Evolutionary conservation across 2,329 filamentous ascomycete species (phyloP).

Genomic region (Thermoascus crustaceus): DNA sequence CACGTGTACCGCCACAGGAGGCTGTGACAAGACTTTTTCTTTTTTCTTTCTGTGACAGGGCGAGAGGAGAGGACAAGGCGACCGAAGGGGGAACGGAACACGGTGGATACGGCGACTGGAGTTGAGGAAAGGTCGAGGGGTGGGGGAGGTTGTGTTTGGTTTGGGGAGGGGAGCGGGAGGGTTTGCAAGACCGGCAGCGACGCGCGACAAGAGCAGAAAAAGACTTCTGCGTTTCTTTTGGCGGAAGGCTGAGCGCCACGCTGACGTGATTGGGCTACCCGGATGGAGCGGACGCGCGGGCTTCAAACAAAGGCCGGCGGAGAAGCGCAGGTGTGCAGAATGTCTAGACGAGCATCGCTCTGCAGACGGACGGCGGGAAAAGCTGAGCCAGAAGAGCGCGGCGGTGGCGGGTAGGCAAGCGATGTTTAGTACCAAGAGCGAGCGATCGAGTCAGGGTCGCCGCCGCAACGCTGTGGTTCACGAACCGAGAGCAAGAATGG

Average conservation of each 20-base stretch:
- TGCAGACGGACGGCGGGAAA: not conserved
- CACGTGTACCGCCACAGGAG: slow-evolving; percentile 1
- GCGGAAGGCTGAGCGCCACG: slow-evolving; percentile 1
- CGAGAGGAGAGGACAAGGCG: slow-evolving; percentile 1
- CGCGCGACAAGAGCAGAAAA: not conserved
- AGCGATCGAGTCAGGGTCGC: not conserved
- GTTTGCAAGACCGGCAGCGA: slow-evolving; percentile 1
- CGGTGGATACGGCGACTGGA: not conserved
- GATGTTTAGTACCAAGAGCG: no score
- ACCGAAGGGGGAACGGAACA: not conserved
- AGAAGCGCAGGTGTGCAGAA: not conserved
- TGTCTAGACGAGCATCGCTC: not conserved
- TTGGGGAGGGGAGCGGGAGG: slow-evolving; percentile 1
- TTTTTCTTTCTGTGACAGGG: not conserved
- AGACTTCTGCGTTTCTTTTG: slow-evolving; percentile 2
- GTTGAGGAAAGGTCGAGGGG: not conserved
- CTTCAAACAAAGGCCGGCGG: not conserved
- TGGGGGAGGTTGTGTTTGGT: not conserved
- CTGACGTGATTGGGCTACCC: slow-evolving; percentile 1
- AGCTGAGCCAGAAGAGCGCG: not conserved
- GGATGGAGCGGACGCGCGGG: slow-evolving; percentile 1
- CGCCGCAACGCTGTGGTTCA: not conserved
- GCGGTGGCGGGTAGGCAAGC: not conserved
- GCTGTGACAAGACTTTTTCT: not conserved
- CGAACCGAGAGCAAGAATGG: not conserved